Base-by-base conservation (phyloP, 768 basidiomycete species). In the Russula compacta region DNA sequence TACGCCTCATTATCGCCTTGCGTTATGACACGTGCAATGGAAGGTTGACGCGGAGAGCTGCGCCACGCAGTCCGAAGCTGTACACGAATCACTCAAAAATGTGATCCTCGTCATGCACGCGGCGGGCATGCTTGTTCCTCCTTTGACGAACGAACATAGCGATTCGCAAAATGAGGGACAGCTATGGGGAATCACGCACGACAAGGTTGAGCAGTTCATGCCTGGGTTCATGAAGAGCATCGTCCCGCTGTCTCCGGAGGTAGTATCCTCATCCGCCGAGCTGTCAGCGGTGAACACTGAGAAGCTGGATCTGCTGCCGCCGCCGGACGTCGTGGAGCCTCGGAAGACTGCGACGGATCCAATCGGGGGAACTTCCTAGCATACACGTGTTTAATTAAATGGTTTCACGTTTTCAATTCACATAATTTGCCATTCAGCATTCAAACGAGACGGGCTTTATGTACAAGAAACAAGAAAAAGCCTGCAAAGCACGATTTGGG, bases 21-120 rank as follows among this genome's bases (percentile, higher is more conserved):
- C 19, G 14, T 19, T 44, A 11, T 42, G 29, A 9, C 53, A n/a
- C 58, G n/a, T 21, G 12, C 9, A 12, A 43, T 54, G 36, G 36
- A 21, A 52, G 14, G 48, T 53, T 64, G 46, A 66, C 43, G 9
- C n/a, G 14, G 51, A 36, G 21, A 40, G 12, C 33, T 8, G 33
- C n/a, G 24, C 10, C 43, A 61, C 1, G 11, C 67, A 98, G 95
- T 86, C 87, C 71, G 97, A 99, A 71, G 95, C 95, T 0, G 81
- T 97, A 19, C 93, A 92, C 1, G 97, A 99, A 73, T 95, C 94
- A 1, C 79, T 99, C 67, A 98, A 98, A 76, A 98, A 98, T 69
- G 90, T 95, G 52, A 75, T 99, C 15, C 80, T 98, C 51, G 95
- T 99, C 52, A 95, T 99, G 92, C 86, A 94, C 67, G 91, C 94